Conservation (phyloP, 106 monocot genomes). For the Dendrobium chrysotoxum region DNA sequence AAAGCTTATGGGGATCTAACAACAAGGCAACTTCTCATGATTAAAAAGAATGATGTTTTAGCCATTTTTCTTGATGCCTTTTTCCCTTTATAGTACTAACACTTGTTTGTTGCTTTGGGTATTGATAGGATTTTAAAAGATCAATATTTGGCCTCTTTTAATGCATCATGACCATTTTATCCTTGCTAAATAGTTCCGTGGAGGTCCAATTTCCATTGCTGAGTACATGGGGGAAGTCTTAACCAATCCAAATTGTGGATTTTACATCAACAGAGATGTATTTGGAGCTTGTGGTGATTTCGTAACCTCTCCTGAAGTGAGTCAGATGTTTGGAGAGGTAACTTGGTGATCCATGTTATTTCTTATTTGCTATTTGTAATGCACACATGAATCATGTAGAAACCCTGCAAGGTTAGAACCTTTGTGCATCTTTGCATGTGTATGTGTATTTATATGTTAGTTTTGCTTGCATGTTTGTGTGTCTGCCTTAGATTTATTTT, state of each 20-base stretch:
- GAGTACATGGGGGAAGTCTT: constrained; percentile 99
- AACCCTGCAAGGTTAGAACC: neutral
- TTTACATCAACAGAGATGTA: constrained; percentile 86
- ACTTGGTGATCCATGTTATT: neutral
- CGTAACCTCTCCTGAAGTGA: constrained; percentile 94
- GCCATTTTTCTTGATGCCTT: neutral
- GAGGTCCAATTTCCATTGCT: constrained; percentile 89
- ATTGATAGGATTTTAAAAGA: neutral
- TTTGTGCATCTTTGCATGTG: neutral
- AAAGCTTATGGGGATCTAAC: neutral
- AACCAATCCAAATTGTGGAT: constrained; percentile 84
- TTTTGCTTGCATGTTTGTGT: neutral
- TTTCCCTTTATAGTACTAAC: neutral
- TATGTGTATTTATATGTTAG: neutral
- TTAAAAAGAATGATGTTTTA: neutral
- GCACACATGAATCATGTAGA: neutral
- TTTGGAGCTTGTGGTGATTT: constrained; percentile 90
- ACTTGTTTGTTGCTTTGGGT: neutral
- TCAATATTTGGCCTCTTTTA: neutral
- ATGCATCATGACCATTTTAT: neutral
- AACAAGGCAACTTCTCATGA: neutral
- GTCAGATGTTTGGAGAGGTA: constrained; percentile 99
- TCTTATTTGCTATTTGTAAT: neutral
- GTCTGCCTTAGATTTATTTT: neutral
- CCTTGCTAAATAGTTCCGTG: constrained; percentile 60